phyloP scores from a whole-genome alignment of 1,139 yeast genomes.

The Wickerhamomyces sp. region DNA sequence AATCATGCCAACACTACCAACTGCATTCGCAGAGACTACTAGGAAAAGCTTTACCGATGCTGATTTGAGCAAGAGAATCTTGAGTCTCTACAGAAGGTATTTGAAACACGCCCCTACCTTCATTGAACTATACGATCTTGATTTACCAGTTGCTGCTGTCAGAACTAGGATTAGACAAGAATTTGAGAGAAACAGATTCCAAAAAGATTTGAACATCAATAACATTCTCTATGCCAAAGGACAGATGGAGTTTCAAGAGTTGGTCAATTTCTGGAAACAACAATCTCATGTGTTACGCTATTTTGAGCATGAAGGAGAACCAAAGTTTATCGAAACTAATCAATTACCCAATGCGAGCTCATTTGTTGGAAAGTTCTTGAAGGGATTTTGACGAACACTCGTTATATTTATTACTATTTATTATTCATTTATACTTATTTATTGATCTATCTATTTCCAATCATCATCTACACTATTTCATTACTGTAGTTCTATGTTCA shows the following conservation, averaged over 20 bases:
- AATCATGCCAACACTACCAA: conserved; percentile 58
- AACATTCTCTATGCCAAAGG: conserved; percentile 77
- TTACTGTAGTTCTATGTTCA: neutral
- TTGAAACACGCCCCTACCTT: conserved; percentile 60
- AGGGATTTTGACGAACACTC: conserved; percentile 34
- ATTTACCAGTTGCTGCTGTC: conserved; percentile 75
- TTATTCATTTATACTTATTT: conserved; percentile 4
- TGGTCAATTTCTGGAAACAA: conserved; percentile 89
- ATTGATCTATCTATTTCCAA: conserved; percentile 1
- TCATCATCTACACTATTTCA: neutral
- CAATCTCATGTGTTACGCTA: conserved; percentile 80
- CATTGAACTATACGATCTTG: conserved; percentile 70
- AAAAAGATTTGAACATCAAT: conserved; percentile 56
- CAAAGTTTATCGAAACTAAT: conserved; percentile 29
- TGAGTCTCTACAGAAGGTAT: conserved; percentile 69
- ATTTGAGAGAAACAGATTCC: conserved; percentile 79
- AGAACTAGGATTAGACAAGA: conserved; percentile 86
- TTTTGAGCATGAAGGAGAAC: conserved; percentile 61
- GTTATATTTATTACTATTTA: conserved; percentile 3
- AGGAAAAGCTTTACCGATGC: conserved; percentile 57
- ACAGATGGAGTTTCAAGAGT: conserved; percentile 88
- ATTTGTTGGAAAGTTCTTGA: conserved; percentile 70
- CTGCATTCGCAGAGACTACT: conserved; percentile 83
- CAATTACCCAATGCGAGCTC: conserved; percentile 35
- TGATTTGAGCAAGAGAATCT: conserved; percentile 61